phyloP scores from a whole-genome alignment of 129 eudicot species.

The Artemisia tridentata region DNA sequence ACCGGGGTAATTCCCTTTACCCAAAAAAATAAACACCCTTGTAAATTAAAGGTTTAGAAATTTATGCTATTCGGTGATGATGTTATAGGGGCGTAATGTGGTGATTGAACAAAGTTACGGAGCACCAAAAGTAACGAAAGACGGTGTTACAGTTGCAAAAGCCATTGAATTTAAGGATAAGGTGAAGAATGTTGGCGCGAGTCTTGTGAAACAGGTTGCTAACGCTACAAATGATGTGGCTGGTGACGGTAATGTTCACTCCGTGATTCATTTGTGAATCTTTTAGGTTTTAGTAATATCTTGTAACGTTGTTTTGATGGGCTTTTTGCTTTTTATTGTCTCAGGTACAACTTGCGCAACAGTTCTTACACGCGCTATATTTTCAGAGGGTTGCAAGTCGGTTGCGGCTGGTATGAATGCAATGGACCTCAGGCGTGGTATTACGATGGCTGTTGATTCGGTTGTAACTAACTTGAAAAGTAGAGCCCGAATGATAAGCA shows the following conservation, averaged over 20 bases:
- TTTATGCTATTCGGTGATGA: conserved; percentile 1
- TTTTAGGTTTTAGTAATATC: neutral
- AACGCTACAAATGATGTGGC: conserved; percentile 82
- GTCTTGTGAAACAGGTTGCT: conserved; percentile 88
- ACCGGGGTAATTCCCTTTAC: no score
- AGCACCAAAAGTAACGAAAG: conserved; percentile 92
- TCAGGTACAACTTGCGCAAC: conserved; percentile 96
- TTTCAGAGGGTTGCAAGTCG: conserved; percentile 37
- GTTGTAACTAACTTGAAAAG: conserved; percentile 75
- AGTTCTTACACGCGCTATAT: conserved; percentile 74
- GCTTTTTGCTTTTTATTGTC: neutral
- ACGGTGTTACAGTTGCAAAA: conserved; percentile 90
- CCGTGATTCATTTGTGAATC: neutral
- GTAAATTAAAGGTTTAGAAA: no score
- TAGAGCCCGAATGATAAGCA: conserved; percentile 79
- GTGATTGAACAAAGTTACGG: conserved; percentile 85
- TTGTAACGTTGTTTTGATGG: neutral
- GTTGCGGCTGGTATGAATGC: conserved; percentile 43
- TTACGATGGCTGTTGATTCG: conserved; percentile 77
- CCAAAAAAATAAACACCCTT: no score
- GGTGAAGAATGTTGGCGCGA: conserved; percentile 75
- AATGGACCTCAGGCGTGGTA: conserved; percentile 51
- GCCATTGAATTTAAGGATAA: conserved; percentile 78
- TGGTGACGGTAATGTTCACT: conserved; percentile 67
- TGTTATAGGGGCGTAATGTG: conserved; percentile 73